A percentile compares a stretch with the other conserved stretches of the same genome.
phyloP scores from a whole-genome alignment of 2,329 filamentous ascomycete species.

The Tolypocladium pustulatum region DNA sequence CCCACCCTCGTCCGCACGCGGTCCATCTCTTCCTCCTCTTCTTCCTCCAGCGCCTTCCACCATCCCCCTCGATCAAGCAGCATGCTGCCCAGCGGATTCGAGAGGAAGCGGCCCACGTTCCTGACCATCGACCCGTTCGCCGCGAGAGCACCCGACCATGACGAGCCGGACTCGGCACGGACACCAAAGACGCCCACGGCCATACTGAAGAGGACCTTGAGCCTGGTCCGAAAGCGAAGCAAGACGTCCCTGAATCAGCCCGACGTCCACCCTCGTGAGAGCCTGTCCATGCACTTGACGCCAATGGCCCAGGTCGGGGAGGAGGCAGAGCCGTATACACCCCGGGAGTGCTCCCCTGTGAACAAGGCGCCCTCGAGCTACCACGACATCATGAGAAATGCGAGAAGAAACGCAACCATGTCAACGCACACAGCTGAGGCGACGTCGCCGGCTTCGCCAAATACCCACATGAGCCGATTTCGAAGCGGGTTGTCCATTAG shows the following conservation, averaged over 20 bases:
- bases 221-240: constrained; percentile 44
- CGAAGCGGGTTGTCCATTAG: constrained; percentile 23
- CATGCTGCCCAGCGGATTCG: constrained; percentile 23
- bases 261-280: constrained; percentile 23
- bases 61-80: constrained; percentile 33
- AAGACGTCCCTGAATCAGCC: constrained; percentile 32
- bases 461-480: constrained; percentile 19
- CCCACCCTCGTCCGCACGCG: constrained; percentile 18
- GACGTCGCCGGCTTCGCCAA: constrained; percentile 14
- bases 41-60: constrained; percentile 19
- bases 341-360: constrained; percentile 10
- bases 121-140: constrained; percentile 45
- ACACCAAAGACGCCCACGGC: constrained; percentile 33
- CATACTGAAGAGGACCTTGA: constrained; percentile 43
- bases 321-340: constrained; percentile 13
- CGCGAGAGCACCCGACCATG: constrained; percentile 18
- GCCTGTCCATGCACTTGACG: constrained; percentile 12
- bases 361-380: constrained; percentile 29
- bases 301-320: constrained; percentile 24
- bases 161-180: constrained; percentile 19
- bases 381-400: constrained; percentile 33
- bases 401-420: constrained; percentile 27
- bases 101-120: constrained; percentile 34
- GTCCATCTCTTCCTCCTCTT: constrained; percentile 22
- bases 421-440: constrained; percentile 11